Base-by-base conservation (phyloP, 208 protist genomes). In the Phytomonas francai region DNA sequence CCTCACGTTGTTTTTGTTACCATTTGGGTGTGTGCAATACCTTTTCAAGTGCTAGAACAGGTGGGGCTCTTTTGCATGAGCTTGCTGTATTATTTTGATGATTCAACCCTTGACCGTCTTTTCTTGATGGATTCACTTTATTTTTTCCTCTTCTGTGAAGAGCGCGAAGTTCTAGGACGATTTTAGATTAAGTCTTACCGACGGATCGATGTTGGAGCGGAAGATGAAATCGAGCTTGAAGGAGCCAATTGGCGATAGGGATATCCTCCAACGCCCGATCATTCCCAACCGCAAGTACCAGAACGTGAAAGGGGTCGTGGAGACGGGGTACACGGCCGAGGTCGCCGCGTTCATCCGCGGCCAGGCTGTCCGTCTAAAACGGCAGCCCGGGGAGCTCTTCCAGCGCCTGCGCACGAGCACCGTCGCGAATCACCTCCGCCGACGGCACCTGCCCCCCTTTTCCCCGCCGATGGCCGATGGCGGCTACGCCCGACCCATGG, bases 401-500 rank as follows among this genome's bases (percentile, higher is more conserved):
- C 42, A 75, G 56, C 88, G 93, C 4, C 54, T 95, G 22, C 77
- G 70, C 31, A 73, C 84, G 14, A 74, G 70, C 22, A 54, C 76
- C 30, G 30, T 97, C 12, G 84, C 74, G 0, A 68, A 77, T 6
- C 81, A 79, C 39, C 63, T 97, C 19, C 42, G 67, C 29, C 65
- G 68, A 0, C 56, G 79, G 51, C 59, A 78, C 16, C 63, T 54
- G 8, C 45, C 45, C 22, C 25, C 45, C 19, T 54, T 54, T 54
- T 69, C 65, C 60, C 73, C 34, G 33, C 65, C 8, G 25, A 32
- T 88, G 36, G 78, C 78, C 19, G 87, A 93, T 61, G 90, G 87
- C 14, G 88, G 87, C n/a, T 93, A 84, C 67, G 82, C 77, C 1
- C 76, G 85, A 30, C 90, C 90, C 1, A 91, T 96, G 85, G 90